Conservation (phyloP, 768 basidiomycete species). For the Termitomyces heimii region DNA sequence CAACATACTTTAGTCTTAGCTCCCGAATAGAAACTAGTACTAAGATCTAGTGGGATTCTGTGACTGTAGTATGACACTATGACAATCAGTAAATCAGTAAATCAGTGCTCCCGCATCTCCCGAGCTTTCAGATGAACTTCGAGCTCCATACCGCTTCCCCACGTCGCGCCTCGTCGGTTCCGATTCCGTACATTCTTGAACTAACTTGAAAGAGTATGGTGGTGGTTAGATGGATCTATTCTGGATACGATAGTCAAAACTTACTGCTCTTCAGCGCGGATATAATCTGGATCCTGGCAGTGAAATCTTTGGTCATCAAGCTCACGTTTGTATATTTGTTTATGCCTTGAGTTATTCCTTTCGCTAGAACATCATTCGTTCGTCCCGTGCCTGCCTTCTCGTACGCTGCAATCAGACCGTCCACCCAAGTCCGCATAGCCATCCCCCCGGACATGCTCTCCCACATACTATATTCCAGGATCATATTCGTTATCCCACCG, state of each 20-base stretch:
- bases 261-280: conserved; percentile 45
- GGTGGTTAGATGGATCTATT: conserved; percentile 1
- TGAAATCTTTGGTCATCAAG: conserved; percentile 49
- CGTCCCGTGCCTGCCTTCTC: conserved; percentile 21
- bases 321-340: conserved; percentile 43
- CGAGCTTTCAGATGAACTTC: conserved; percentile 34
- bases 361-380: conserved; percentile 37
- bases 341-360: conserved; percentile 45
- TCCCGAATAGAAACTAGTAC: conserved; percentile 7
- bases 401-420: conserved; percentile 38
- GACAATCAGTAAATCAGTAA: too few relatives aligned
- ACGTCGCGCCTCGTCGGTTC: conserved; percentile 44
- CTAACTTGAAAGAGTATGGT: conserved; percentile 32
- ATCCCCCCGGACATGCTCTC: conserved; percentile 50
- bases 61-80: not conserved
- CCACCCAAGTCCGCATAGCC: conserved; percentile 52
- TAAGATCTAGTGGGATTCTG: not conserved
- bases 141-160: conserved; percentile 49
- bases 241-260: conserved; percentile 11
- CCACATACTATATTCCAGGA: conserved; percentile 50
- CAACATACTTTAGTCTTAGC: not conserved
- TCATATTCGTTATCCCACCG: conserved; percentile 49
- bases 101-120: not conserved
- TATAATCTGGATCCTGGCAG: conserved; percentile 48
- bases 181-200: conserved; percentile 38